Conservation (phyloP, 2,329 filamentous ascomycete genomes). For the Eutypa lata region DNA sequence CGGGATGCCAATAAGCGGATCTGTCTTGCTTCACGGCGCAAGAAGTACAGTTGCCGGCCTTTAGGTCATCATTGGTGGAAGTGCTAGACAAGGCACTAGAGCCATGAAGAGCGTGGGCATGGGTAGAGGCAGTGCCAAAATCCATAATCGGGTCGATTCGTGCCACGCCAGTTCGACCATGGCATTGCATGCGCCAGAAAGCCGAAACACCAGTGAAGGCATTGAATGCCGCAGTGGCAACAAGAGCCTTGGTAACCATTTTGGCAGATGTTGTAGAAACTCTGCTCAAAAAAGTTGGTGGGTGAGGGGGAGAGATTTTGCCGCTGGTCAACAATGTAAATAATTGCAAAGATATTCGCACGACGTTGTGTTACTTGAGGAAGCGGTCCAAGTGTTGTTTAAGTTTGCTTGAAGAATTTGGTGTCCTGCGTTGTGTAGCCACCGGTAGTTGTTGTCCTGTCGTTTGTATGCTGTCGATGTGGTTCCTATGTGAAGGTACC, state of each 20-base stretch:
- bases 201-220: slow-evolving; percentile 48
- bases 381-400: background rate
- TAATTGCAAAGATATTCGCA: background rate
- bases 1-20: slow-evolving; percentile 85
- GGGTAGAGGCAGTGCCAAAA: slow-evolving; percentile 55
- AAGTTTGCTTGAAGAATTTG: background rate
- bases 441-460: background rate
- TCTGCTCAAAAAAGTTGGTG: background rate
- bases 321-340: background rate
- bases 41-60: slow-evolving; percentile 68
- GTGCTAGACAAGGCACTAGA: slow-evolving; percentile 63
- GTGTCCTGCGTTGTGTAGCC: background rate
- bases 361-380: background rate
- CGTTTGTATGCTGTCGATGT: background rate
- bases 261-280: background rate
- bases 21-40: slow-evolving; percentile 77
- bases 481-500: background rate
- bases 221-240: slow-evolving; percentile 25
- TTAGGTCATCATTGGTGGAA: slow-evolving; percentile 56
- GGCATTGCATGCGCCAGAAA: slow-evolving; percentile 91
- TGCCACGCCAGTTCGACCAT: slow-evolving; percentile 63
- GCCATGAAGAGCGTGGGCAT: slow-evolving; percentile 75
- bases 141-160: slow-evolving; percentile 76
- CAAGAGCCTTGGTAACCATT: slow-evolving; percentile 23
- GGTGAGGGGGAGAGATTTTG: background rate